Conservation (phyloP, 768 basidiomycete species). For the Solioccasus polychromus region DNA sequence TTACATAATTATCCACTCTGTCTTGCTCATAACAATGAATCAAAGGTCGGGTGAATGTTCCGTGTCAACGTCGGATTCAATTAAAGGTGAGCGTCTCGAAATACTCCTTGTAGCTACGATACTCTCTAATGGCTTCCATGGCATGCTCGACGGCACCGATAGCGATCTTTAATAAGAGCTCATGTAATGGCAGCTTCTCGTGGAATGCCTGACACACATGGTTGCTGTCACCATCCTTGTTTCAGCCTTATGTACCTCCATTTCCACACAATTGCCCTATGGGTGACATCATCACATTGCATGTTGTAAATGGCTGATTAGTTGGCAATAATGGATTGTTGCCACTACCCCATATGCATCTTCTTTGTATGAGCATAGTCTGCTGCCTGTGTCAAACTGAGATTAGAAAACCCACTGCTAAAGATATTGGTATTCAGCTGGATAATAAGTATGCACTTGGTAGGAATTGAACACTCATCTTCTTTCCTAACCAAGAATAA, state of each 20-base stretch:
- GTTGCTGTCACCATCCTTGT: constrained; percentile 51
- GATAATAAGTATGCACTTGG: too few relatives aligned
- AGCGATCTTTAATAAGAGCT: constrained; percentile 36
- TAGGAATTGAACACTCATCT: too few relatives aligned
- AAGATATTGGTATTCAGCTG: too few relatives aligned
- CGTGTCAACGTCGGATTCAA: too few relatives aligned
- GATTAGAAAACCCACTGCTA: too few relatives aligned
- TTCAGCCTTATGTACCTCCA: constrained; percentile 62
- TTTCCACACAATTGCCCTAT: constrained; percentile 49
- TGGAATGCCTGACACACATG: constrained; percentile 32
- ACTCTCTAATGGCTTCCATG: constrained; percentile 44
- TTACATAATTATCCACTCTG: not conserved
- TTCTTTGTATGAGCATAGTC: constrained; percentile 26
- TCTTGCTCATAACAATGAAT: too few relatives aligned
- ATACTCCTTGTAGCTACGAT: constrained; percentile 38
- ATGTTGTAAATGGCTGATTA: constrained; percentile 44
- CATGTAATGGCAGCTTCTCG: not conserved
- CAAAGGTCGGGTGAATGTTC: too few relatives aligned
- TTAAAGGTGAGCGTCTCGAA: constrained; percentile 42
- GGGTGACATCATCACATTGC: constrained; percentile 47
- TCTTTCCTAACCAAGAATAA: too few relatives aligned
- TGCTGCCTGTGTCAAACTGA: too few relatives aligned
- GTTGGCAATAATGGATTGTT: constrained; percentile 45
- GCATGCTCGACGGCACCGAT: constrained; percentile 46
- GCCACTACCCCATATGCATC: constrained; percentile 23